Evolutionary conservation across 2,329 filamentous ascomycete genomes (phyloP), one percentile per base, ranked within the genome.

Genomic region (Berkeleyomyces rouxiae): DNA sequence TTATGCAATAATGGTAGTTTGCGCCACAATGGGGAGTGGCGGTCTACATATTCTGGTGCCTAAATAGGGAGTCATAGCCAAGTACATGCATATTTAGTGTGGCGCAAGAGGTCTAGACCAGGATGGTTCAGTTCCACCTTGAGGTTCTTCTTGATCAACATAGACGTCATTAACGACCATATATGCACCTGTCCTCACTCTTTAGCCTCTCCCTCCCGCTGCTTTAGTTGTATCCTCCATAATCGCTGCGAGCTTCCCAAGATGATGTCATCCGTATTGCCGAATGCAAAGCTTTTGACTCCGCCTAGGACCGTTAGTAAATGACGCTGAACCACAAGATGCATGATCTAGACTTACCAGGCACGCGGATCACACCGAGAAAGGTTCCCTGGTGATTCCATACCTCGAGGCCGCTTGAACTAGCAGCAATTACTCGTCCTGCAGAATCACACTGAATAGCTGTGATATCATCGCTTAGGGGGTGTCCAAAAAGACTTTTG

Each of bases 381-480:
- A 80, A 68, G 1, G 73, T 71, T 1, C 77, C 78, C 0, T 72
- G 71, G 1, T 74, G 66, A 6, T 75, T 76, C 76, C 77, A 80
- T 0, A 80, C 72, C 58, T 75, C 74, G 9, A 80, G 68, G 3
- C 78, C 78, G 64, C 79, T 77, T 2, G 76, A 76, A 58, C 74
- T 77, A 2, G 76, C 78, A 40, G 74, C 71, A 68, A 78, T 80
- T 0, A 81, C 74, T 61, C 79, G 78, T 0, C 77, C 78, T 3
- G 72, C 60, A 0, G 72, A 66, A 58, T 79, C 77, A 62, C 74
- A 76, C 63, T 78, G 77, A 63, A 79, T 76, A n/a, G 72, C 74
- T 65, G 72, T 76, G 0, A 79, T 79, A 2, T 79, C 72, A 0
- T 78, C 78, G 0, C 68, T 71, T 47, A 77, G 74, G 0, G 76